These are phyloP conservation scores for Leucocoprinus sp. DNA, from an alignment of 768 basidiomycete species.

Conservation along the genomic window DNA sequence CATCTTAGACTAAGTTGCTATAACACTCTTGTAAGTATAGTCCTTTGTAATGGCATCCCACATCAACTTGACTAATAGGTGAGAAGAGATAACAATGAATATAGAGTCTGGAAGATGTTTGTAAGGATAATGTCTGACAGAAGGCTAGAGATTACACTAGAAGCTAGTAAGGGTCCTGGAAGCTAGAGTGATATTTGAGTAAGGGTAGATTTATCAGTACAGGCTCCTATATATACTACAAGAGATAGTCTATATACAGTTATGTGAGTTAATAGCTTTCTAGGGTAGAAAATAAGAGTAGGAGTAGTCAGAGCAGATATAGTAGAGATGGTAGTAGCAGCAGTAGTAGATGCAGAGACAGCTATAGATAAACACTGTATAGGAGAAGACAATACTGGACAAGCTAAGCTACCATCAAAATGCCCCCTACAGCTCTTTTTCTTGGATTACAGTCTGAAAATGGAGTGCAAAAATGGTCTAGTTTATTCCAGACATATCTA, in stretches of 20 bases:
- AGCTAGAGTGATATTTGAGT: no score
- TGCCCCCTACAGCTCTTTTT: conserved; percentile 19
- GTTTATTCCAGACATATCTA: conserved; percentile 20
- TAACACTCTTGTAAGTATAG: conserved; percentile 23
- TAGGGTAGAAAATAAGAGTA: no score
- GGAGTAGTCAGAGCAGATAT: no score
- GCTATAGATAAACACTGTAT: no score
- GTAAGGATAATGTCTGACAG: no score
- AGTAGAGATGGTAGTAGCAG: not conserved
- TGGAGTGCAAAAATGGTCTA: conserved; percentile 19
- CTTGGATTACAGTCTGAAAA: conserved; percentile 17
- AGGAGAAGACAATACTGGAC: conserved; percentile 4
- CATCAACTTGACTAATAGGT: conserved; percentile 18
- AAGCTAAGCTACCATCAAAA: conserved; percentile 14
- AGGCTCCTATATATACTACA: no score
- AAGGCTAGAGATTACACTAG: no score
- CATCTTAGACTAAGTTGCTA: no score
- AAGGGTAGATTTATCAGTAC: no score
- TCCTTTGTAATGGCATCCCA: conserved; percentile 24
- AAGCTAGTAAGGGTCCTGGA: no score
- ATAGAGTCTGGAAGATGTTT: conserved; percentile 22
- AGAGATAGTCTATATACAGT: no score
- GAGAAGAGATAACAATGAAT: conserved; percentile 16
- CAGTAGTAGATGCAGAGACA: not conserved
- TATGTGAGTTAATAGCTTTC: no score